phyloP scores from a whole-genome alignment of 148 eudicot species.

The Euryodendron excelsum region DNA sequence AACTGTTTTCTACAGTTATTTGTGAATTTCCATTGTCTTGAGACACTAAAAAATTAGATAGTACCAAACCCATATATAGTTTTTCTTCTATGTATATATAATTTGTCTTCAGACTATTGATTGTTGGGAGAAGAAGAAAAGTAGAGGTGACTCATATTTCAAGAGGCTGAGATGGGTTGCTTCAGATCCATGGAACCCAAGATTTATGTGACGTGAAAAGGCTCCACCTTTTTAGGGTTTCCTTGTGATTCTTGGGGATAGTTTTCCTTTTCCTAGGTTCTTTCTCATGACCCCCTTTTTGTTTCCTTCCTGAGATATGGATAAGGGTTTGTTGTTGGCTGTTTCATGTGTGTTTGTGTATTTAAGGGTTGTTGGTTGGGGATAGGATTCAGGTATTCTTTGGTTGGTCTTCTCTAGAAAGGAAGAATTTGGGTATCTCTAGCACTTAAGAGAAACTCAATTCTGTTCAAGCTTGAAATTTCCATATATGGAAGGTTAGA shows the following conservation, averaged over 20 bases:
- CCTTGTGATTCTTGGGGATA: constrained; percentile 29
- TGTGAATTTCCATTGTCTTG: background rate
- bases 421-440: constrained; percentile 7
- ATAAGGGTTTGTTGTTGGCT: constrained; percentile 33
- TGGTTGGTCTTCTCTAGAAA: constrained; percentile 15
- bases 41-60: background rate
- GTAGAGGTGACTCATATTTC: constrained; percentile 12
- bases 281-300: constrained; percentile 19
- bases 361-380: constrained; percentile 38
- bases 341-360: constrained; percentile 20
- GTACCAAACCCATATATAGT: background rate
- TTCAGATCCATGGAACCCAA: constrained; percentile 47
- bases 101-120: constrained; percentile 9
- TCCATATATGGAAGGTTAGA: constrained; percentile 18
- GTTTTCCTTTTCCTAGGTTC: constrained; percentile 15
- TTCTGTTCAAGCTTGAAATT: constrained; percentile 2
- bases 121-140: constrained; percentile 14
- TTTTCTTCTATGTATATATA: background rate
- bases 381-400: constrained; percentile 21
- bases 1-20: background rate
- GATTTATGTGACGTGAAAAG: constrained; percentile 34
- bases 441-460: background rate
- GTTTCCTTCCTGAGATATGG: constrained; percentile 27
- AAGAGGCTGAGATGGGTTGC: constrained; percentile 36
- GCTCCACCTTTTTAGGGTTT: constrained; percentile 25